Evolutionary conservation across 2,329 filamentous ascomycete genomes (phyloP).

Genomic region (Neonectria sp.): DNA sequence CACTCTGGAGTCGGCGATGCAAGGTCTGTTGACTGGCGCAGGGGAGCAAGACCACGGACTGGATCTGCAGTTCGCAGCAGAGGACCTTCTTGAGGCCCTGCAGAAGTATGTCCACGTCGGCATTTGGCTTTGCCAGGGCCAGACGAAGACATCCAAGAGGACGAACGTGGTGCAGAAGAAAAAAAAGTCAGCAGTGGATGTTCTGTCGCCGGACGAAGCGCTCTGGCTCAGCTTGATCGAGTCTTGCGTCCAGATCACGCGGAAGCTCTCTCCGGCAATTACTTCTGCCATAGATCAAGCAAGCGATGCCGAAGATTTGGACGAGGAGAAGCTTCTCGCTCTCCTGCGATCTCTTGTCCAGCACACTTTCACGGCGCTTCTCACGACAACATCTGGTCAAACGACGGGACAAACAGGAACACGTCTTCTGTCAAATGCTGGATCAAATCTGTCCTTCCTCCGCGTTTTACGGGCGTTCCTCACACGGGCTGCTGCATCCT

Average conservation of each 20-base stretch:
- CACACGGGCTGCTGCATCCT: constrained; percentile 82
- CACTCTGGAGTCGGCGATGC: constrained; percentile 84
- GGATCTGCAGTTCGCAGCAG: constrained; percentile 73
- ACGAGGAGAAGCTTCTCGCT: constrained; percentile 73
- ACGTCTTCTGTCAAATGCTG: constrained; percentile 55
- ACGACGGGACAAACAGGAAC: constrained; percentile 51
- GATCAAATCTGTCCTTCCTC: constrained; percentile 83
- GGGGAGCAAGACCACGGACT: constrained; percentile 67
- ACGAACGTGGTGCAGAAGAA: constrained; percentile 65
- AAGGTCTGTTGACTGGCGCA: constrained; percentile 78
- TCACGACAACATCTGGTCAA: constrained; percentile 79
- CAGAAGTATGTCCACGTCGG: constrained; percentile 94
- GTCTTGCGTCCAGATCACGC: constrained; percentile 74
- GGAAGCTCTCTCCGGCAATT: constrained; percentile 72
- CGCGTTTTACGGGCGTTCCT: constrained; percentile 92
- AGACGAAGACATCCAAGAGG: constrained; percentile 75
- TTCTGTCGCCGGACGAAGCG: constrained; percentile 67
- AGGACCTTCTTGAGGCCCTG: constrained; percentile 82
- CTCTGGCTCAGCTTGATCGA: constrained; percentile 76
- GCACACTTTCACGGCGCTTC: constrained; percentile 88
- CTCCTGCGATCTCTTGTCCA: constrained; percentile 87
- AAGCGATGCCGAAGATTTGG: constrained; percentile 54
- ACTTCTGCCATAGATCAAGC: constrained; percentile 51
- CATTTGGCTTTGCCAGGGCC: constrained; percentile 94
- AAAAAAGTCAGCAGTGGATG: constrained; percentile 59